Evolutionary conservation across 495 filamentous ascomycete species (phyloP).

Genomic region (Tetracladium setigerum): DNA sequence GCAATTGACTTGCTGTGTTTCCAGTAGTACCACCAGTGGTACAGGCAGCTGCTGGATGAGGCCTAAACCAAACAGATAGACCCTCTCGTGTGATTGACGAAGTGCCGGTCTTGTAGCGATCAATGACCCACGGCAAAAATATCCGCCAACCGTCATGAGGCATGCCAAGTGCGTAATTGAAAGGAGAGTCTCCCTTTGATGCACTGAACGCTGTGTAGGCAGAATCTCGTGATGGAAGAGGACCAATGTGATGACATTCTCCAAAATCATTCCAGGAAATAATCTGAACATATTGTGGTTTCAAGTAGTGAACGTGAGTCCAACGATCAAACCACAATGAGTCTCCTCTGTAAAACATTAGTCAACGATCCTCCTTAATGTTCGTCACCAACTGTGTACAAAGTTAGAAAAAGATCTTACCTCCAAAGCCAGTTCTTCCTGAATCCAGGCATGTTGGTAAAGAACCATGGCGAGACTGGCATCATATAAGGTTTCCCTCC

Average conservation of each 20-base stretch:
- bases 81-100: background rate
- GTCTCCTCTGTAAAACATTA: no score
- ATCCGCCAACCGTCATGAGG: constrained; percentile 47
- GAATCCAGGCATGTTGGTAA: constrained; percentile 46
- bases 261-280: constrained; percentile 59
- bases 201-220: constrained; percentile 26
- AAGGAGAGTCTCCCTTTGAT: background rate
- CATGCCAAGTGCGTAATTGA: constrained; percentile 32
- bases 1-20: background rate
- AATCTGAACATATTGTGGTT: constrained; percentile 46
- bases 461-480: constrained; percentile 71
- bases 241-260: constrained; percentile 54
- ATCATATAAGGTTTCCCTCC: constrained; percentile 64
- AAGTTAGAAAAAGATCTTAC: no score
- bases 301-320: constrained; percentile 41
- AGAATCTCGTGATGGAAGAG: constrained; percentile 19
- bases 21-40: background rate
- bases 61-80: constrained; percentile 1
- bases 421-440: constrained; percentile 39
- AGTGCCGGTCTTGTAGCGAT: constrained; percentile 31
- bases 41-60: background rate
- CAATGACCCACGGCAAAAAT: constrained; percentile 48
- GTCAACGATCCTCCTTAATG: no score
- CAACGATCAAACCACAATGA: constrained; percentile 61
- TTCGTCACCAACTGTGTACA: no score